Conservation (phyloP, 1,284 basidiomycete genomes). For the Fomitiporia mediterranea region DNA sequence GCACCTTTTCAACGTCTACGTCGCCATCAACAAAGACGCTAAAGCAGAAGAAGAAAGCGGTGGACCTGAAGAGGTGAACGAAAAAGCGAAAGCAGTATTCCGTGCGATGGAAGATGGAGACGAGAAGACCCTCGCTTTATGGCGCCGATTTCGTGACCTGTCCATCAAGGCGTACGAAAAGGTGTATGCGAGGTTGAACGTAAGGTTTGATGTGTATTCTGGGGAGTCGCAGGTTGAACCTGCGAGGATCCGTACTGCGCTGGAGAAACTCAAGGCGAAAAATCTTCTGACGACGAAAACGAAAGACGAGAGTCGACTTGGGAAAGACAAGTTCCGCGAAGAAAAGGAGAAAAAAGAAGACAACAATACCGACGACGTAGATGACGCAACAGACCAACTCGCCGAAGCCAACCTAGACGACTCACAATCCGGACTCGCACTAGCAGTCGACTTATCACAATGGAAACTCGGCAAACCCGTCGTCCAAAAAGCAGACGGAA, state of each 20-base stretch:
- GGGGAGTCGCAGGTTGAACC: slow-evolving; percentile 90
- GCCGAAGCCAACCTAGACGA: slow-evolving; percentile 5
- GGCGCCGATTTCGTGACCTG: slow-evolving; percentile 90
- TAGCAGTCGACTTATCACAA: slow-evolving; percentile 67
- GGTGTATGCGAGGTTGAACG: slow-evolving; percentile 89
- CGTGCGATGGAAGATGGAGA: slow-evolving; percentile 97
- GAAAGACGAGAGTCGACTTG: slow-evolving; percentile 19
- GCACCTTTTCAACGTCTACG: slow-evolving; percentile 93
- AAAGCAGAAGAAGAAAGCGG: slow-evolving; percentile 45
- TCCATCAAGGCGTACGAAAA: slow-evolving; percentile 90
- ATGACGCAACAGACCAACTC: slow-evolving; percentile 66
- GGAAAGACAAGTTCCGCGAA: slow-evolving; percentile 34
- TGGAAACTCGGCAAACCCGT: slow-evolving; percentile 91
- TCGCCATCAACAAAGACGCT: slow-evolving; percentile 88
- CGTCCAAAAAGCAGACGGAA: slow-evolving; percentile 91
- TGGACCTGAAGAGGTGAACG: slow-evolving; percentile 35
- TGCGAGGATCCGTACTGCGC: slow-evolving; percentile 71
- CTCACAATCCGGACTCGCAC: slow-evolving; percentile 6
- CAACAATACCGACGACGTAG: slow-evolving; percentile 58
- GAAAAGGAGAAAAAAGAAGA: slow-evolving; percentile 34
- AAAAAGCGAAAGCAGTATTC: slow-evolving; percentile 89
- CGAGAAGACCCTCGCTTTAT: slow-evolving; percentile 77
- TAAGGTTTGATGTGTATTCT: slow-evolving; percentile 90
- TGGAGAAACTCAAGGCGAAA: slow-evolving; percentile 53
- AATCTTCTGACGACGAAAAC: slow-evolving; percentile 18